phyloP scores from a whole-genome alignment of 306 rosid species.

The Quercus aquifolioides region DNA sequence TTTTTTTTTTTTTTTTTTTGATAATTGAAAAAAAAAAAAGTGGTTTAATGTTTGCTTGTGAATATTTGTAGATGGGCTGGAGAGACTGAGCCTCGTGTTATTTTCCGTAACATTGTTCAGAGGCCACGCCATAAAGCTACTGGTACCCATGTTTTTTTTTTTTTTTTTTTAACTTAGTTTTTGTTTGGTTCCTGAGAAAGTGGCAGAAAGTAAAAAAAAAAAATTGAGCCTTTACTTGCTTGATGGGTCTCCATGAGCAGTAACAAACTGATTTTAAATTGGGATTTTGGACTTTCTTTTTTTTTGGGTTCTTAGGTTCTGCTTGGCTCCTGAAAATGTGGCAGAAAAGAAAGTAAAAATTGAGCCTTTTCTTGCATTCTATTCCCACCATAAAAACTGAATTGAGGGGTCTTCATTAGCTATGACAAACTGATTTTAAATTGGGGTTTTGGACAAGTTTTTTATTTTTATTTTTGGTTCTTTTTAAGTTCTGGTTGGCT shows the following conservation, averaged over 20 bases:
- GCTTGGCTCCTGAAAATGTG: neutral
- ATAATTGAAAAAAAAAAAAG: no score
- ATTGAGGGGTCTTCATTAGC: neutral
- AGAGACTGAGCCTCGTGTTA: slow-evolving; percentile 86
- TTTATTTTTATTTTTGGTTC: no score
- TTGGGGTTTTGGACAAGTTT: no score
- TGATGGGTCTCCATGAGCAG: neutral
- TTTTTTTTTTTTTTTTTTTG: no score
- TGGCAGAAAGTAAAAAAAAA: neutral
- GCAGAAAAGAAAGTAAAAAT: neutral
- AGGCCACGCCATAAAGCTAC: slow-evolving; percentile 95
- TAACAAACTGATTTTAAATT: no score
- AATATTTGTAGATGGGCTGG: slow-evolving; percentile 81
- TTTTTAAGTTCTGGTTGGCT: neutral
- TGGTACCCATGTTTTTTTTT: slow-evolving; percentile 29
- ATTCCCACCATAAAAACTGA: neutral
- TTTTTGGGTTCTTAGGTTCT: neutral
- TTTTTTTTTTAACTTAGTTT: neutral
- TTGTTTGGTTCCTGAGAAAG: neutral
- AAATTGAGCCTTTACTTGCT: neutral
- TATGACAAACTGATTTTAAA: no score
- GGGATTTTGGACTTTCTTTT: neutral
- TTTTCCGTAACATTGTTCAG: slow-evolving; percentile 98
- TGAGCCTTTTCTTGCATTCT: neutral
- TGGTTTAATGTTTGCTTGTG: neutral